A percentile compares a stretch with the other conserved stretches of the same genome.
These are phyloP conservation scores for Hyaloscypha bicolor DNA, from an alignment of 495 filamentous ascomycete species.

Conservation along the genomic window DNA sequence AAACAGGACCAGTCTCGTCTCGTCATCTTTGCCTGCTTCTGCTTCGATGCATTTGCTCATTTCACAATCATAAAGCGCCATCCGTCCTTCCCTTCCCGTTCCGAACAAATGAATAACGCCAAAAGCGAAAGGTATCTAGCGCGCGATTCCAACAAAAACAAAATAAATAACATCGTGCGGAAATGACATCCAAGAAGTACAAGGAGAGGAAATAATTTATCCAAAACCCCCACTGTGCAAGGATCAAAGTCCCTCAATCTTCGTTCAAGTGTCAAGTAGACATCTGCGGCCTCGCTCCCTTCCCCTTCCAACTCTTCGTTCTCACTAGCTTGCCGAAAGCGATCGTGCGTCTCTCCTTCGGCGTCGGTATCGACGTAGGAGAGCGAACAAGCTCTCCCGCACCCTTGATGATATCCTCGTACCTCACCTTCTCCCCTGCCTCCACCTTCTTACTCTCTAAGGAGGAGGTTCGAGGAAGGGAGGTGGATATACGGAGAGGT, in stretches of 20 bases:
- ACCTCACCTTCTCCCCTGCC: not conserved
- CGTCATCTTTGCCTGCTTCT: not conserved
- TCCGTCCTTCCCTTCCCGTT: not conserved
- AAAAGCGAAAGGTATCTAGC: not conserved
- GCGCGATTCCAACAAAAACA: not conserved
- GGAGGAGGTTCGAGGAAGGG: not conserved
- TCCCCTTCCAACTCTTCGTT: not conserved
- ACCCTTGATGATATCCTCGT: constrained; percentile 25
- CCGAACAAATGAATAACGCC: not conserved
- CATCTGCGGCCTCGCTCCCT: not conserved
- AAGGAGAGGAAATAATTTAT: not conserved
- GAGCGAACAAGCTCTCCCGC: not conserved
- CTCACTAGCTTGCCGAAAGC: not conserved
- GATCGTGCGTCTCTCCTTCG: not conserved
- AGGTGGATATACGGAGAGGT: not conserved
- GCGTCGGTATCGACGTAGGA: not conserved
- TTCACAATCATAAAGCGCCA: not conserved
- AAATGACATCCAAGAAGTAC: not conserved
- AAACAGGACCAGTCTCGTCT: not conserved
- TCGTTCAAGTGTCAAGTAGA: not conserved
- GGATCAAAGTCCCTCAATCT: not conserved
- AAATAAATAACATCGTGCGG: not conserved
- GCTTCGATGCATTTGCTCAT: not conserved
- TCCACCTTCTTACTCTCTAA: not conserved
- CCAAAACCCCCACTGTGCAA: not conserved